A percentile compares a stretch with the other conserved stretches of the same genome.
Evolutionary conservation across 2,329 filamentous ascomycete genomes (phyloP).

Genomic region (Penicillium digitatum): DNA sequence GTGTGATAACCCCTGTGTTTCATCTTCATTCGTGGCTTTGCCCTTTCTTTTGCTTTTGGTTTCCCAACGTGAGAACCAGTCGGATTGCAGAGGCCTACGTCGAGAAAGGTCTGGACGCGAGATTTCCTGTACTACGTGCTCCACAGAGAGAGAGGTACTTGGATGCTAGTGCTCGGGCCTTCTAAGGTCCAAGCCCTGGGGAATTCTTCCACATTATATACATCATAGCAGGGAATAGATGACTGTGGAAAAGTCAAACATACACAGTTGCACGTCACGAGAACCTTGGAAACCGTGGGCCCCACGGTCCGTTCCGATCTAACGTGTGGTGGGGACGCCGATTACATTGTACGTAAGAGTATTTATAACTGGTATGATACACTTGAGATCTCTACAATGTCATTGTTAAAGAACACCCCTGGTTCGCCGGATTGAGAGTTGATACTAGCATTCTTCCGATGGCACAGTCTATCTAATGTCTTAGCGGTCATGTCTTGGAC

Average conservation of each 20-base stretch:
- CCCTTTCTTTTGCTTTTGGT: neutral
- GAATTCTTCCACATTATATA: neutral
- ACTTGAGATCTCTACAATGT: too few species aligned
- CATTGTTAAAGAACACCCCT: neutral
- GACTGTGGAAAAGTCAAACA: neutral
- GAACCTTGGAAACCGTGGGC: conserved; percentile 3
- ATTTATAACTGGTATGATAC: neutral
- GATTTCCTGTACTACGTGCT: neutral
- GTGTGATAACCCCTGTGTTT: conserved; percentile 11
- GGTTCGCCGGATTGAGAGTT: neutral
- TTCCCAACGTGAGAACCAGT: conserved; percentile 11
- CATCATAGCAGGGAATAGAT: neutral
- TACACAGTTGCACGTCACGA: neutral
- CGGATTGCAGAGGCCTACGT: conserved; percentile 8
- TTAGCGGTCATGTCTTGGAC: neutral
- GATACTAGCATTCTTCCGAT: neutral
- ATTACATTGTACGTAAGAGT: neutral
- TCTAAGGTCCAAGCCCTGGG: neutral
- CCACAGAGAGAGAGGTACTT: neutral
- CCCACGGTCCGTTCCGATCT: conserved; percentile 11
- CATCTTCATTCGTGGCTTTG: conserved; percentile 15
- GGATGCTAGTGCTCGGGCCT: neutral
- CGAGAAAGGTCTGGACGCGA: conserved; percentile 18
- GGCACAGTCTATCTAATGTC: neutral
- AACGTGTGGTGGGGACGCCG: neutral